Conservation (phyloP, 2,329 filamentous ascomycete species). For the Aspergillus sp. region DNA sequence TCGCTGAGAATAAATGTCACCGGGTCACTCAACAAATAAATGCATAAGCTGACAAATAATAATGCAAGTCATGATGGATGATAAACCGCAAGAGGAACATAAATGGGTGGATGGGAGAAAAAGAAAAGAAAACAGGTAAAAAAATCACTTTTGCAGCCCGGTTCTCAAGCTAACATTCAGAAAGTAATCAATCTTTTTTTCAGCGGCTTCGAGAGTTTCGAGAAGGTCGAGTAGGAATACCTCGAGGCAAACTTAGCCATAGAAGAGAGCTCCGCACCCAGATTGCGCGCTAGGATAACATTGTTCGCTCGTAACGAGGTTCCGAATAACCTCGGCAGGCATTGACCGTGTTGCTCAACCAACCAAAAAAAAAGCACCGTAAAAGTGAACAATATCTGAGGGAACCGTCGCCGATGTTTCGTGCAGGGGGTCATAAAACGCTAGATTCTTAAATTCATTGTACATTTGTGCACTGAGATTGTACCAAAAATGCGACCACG, state of each 20-base stretch:
- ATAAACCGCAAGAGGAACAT: slow-evolving; percentile 16
- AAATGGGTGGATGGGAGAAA: slow-evolving; percentile 11
- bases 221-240: slow-evolving; percentile 51
- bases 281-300: slow-evolving; percentile 27
- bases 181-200: slow-evolving; percentile 54
- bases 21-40: slow-evolving; percentile 23
- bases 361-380: slow-evolving; percentile 51
- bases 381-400: slow-evolving; percentile 64
- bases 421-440: slow-evolving; percentile 61
- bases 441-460: slow-evolving; percentile 68
- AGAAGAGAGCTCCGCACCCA: slow-evolving; percentile 50
- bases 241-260: slow-evolving; percentile 52
- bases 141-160: slow-evolving; percentile 49
- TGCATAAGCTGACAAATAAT: slow-evolving; percentile 21
- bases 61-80: slow-evolving; percentile 24
- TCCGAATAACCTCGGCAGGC: slow-evolving; percentile 52
- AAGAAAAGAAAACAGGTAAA: slow-evolving; percentile 12
- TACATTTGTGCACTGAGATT: slow-evolving; percentile 77
- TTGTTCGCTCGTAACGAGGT: slow-evolving; percentile 54
- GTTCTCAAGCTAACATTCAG: slow-evolving; percentile 53
- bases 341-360: slow-evolving; percentile 50
- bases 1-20: slow-evolving; percentile 22
- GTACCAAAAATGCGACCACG: slow-evolving; percentile 72
- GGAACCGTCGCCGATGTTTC: slow-evolving; percentile 57
- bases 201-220: slow-evolving; percentile 56